Conservation (phyloP, 768 basidiomycete genomes). For the Sarcodon aspratus region DNA sequence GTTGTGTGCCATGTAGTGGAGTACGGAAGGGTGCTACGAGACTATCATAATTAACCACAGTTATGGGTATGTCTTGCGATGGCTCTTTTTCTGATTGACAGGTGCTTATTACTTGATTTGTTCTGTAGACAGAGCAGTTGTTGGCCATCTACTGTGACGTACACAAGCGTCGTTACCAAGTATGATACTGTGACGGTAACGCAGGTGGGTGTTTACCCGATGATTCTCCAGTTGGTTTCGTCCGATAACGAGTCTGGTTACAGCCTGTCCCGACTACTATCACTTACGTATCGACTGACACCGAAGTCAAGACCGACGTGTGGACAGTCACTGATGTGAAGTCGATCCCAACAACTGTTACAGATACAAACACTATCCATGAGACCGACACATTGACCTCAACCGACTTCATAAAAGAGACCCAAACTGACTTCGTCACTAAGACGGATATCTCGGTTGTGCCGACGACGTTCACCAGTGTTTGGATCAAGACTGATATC, state of each 20-base stretch:
- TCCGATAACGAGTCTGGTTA: not conserved
- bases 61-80: constrained; percentile 6
- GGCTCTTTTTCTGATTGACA: not conserved
- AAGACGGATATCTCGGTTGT: constrained; percentile 36
- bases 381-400: constrained; percentile 20
- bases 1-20: constrained; percentile 10
- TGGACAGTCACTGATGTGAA: constrained; percentile 13
- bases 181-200: constrained; percentile 19
- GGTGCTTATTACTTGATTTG: not conserved
- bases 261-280: constrained; percentile 28
- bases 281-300: constrained; percentile 31
- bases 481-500: constrained; percentile 42
- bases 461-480: constrained; percentile 45
- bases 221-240: constrained; percentile 7
- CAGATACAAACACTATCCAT: constrained; percentile 45
- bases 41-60: constrained; percentile 44
- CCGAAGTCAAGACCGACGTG: constrained; percentile 27
- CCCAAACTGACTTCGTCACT: constrained; percentile 47
- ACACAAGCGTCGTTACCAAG: constrained; percentile 17
- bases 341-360: constrained; percentile 34
- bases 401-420: constrained; percentile 36
- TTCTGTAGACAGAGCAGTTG: constrained; percentile 1
- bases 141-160: constrained; percentile 24
- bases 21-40: constrained; percentile 44
- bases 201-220: not conserved